Evolutionary conservation across 768 basidiomycete species (phyloP), one percentile per base, ranked within the genome.

Genomic region (Mycena galopus): DNA sequence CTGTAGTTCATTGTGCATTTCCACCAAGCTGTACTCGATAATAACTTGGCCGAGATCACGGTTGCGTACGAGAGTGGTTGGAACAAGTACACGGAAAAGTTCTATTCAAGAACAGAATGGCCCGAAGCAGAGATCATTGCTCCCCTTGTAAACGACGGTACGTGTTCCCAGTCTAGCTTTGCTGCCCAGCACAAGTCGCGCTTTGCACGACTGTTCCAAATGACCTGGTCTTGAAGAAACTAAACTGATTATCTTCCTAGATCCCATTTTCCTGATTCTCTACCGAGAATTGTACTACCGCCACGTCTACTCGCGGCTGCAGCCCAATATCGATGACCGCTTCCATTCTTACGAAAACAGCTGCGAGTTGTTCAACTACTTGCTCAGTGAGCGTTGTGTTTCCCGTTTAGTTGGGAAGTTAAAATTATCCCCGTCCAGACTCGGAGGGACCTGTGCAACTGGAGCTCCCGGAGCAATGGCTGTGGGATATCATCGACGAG

Each of bases 281-380:
- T 99, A 99, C 83, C 94, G 97, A 75, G 97, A 99, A 81, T 89
- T 98, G 14, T 96, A 96, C 82, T 97, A 95, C 82, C 92, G 95
- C 62, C 97, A 98, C 79, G 95, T 99, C 29, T 98, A 98, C 85
- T 98, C 97, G 2, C 93, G 96, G 50, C 88, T 99, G 53, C 93
- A 94, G 79, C 97, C 97, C 75, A 94, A 98, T 82, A 91, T 98
- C 77, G 97, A 99, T 80, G 97, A 99, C 82, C 93, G 97, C 53
- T 97, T 98, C 88, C 96, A 98, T 81, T 97, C 96, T 0, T 97
- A 97, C 82, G 95, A 97, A 80, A 97, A 97, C 86, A 96, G 96
- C 83, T 98, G 97, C 89, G 96, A 97, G 81, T 85, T 99, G 75
- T 99, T 98, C 90, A 99, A 98, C 84, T 96, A 96, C 80, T 89